Evolutionary conservation across 306 rosid species (phyloP), one percentile per base, ranked within the genome.

Genomic region (Medicago arabica): DNA sequence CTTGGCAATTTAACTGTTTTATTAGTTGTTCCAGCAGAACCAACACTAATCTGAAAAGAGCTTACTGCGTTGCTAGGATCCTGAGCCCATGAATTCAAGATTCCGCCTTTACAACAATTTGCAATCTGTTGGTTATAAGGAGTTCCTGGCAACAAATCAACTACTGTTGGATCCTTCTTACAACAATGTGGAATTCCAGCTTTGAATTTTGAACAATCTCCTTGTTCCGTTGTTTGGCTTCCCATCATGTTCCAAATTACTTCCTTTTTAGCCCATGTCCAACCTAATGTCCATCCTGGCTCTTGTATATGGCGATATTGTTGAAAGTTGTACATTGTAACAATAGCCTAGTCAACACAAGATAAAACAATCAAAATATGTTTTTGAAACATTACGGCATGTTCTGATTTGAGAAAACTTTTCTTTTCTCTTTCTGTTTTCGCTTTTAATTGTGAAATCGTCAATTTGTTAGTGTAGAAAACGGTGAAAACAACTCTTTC

Each of bases 181-280:
- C 99, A 95, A 65, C 99, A 92, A 87, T 95, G 99, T 25, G 99
- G 99, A 51, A 43, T 25, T 8, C 79, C 89, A 58, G 93, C 97
- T 70, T 89, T 89, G 86, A 76, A 95, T 74, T 71, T 90, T 6
- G 99, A 95, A 80, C 99, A 95, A 60, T 95, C 97, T 12, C 99
- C 99, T 87, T 95, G 99, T 72, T 92, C 96, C 3, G 97, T 95
- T 71, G 99, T 84, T 79, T 95, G 99, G 55, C 67, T 70, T 76
- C 99, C 99, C 93, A 87, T 75, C 97, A 89, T 95, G 82, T 69
- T 89, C 99, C 97, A 92, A 34, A 92, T 92, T 14, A 95, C 97
- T 84, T 95, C 99, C 76, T 95, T 95, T 74, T 95, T 90, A 0
- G 99, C 97, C 99, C 99, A 95, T 63, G 97, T 87, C 99, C 97